These are phyloP conservation scores for Phlebiopsis flavidoalba DNA, from an alignment of 768 basidiomycete species.

Conservation along the genomic window DNA sequence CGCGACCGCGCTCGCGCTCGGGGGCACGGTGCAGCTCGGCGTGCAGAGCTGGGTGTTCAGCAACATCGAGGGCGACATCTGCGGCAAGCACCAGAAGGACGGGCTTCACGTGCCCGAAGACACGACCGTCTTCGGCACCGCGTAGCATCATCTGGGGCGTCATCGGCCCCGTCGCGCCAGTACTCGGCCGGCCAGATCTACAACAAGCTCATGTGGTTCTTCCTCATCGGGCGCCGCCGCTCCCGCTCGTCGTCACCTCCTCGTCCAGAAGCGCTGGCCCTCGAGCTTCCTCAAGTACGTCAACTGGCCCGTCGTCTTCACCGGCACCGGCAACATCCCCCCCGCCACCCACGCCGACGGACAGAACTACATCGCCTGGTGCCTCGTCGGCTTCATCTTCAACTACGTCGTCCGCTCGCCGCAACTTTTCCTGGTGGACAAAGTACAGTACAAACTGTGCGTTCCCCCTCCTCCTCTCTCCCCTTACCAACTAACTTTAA, in stretches of 20 bases:
- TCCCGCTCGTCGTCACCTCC: conserved; percentile 29
- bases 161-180: conserved; percentile 33
- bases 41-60: conserved; percentile 48
- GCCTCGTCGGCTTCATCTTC: conserved; percentile 32
- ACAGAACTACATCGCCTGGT: conserved; percentile 38
- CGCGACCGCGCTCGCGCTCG: conserved; percentile 57
- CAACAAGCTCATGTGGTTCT: conserved; percentile 37
- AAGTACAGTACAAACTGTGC: conserved; percentile 31
- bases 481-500: background rate
- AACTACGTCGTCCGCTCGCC: conserved; percentile 33
- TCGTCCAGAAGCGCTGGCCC: conserved; percentile 56
- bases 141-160: conserved; percentile 42
- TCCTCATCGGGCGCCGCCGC: conserved; percentile 38
- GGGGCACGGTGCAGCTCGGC: conserved; percentile 60
- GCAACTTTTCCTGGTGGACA: conserved; percentile 34
- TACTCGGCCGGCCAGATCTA: conserved; percentile 32
- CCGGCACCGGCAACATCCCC: conserved; percentile 34
- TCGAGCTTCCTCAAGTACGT: conserved; percentile 33
- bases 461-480: background rate
- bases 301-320: conserved; percentile 39
- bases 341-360: conserved; percentile 36
- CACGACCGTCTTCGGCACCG: conserved; percentile 57
- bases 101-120: conserved; percentile 63
- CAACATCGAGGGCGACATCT: conserved; percentile 57
- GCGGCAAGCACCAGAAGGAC: conserved; percentile 45